Evolutionary conservation across 768 basidiomycete genomes (phyloP), one percentile per base, ranked within the genome.

Genomic region (Rhizopogon salebrosus): DNA sequence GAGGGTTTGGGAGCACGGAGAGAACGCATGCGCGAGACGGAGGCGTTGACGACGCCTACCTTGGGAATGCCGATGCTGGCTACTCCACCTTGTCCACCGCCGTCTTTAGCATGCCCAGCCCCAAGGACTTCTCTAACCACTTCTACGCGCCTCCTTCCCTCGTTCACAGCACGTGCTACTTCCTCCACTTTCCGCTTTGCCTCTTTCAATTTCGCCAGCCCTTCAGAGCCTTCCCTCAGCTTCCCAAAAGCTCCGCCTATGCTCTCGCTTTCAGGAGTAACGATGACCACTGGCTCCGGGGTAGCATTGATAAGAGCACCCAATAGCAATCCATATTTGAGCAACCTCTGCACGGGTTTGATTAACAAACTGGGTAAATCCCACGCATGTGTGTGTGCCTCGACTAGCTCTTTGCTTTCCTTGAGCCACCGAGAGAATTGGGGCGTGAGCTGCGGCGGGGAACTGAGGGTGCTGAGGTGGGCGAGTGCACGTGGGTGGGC

Each of bases 261-360:
- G 20, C 29, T 46, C 45, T 34, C 45, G 20, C 20, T 46, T 31
- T 34, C 45, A 16, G 43, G 31, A 31, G 43, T 16, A 9, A 34
- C 29, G 9, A 46, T 14, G 13, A 69, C 53, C 27, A 69, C 64
- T 8, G 65, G 54, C 49, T 84, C 80, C 6, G 84, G 82, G 0
- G 91, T 92, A 62, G 84, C 85, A 46, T 85, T 82, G 49, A 87
- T 79, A 58, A 92, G 85, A 23, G 89, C 82, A 23, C 72, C 71
- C 31, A 99, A 81, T 26, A 99, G 79, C 8, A 98, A 80, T 0
- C 91, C 84, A 64, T 99, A 99, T 66, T 98, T 98, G 57, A 98
- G 83, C 51, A 98, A 79, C 14, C 95, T 84, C 64, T 98, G 97
- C 3, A 99, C 92, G 31, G 97, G 97, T 70, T 98, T 98, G 70